These are phyloP conservation scores for Rhizopus delemar DNA, from an alignment of 371 early-diverging fungal species.

Conservation along the genomic window DNA sequence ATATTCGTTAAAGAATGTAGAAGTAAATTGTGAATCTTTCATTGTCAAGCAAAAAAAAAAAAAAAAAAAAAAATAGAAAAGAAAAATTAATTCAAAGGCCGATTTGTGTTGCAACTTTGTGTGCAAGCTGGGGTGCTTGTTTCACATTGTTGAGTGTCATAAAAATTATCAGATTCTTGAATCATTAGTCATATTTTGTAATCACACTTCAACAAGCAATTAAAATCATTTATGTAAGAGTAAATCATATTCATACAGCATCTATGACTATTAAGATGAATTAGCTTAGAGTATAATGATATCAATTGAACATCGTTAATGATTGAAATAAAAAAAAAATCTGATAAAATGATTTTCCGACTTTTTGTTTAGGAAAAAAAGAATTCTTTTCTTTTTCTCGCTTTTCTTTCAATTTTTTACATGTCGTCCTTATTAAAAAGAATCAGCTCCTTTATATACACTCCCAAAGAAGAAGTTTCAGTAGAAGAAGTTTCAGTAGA, in stretches of 20 bases:
- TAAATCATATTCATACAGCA: background rate
- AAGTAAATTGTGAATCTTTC: slow-evolving; percentile 12
- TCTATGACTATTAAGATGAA: background rate
- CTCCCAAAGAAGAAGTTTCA: background rate
- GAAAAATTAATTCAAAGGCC: background rate
- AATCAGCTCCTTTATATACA: background rate
- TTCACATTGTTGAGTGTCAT: background rate
- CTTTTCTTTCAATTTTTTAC: slow-evolving; percentile 5
- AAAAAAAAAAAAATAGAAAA: background rate
- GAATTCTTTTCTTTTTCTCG: slow-evolving; percentile 10
- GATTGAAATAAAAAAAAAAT: slow-evolving; percentile 9
- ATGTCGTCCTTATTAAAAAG: slow-evolving; percentile 17
- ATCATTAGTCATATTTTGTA: background rate
- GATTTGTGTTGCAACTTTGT: background rate
- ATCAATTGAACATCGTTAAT: background rate
- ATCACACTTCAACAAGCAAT: background rate
- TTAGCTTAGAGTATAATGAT: background rate
- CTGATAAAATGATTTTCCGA: slow-evolving; percentile 20
- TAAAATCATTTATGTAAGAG: too few relatives aligned
- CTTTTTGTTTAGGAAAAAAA: background rate
- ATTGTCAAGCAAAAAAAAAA: background rate
- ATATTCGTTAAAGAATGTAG: slow-evolving; percentile 22
- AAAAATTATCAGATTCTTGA: background rate
- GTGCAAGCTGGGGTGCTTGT: background rate
- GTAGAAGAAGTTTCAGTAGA: slow-evolving; percentile 18